Base-by-base conservation (phyloP, 129 eudicot species). In the Dittrichia graveolens region DNA sequence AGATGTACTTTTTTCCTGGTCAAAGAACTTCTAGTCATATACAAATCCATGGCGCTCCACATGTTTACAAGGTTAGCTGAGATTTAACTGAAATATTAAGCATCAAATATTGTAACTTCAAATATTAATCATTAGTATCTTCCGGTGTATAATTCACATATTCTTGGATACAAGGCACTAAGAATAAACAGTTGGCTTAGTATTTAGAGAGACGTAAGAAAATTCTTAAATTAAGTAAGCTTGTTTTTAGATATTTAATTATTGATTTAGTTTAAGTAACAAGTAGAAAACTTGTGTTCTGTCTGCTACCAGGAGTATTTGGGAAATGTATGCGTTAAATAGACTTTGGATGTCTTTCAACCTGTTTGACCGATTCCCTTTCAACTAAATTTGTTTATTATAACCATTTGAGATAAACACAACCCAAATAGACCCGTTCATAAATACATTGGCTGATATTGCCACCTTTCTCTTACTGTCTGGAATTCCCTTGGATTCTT, bases 1-100 rank as follows among this genome's bases (percentile, higher is more conserved):
- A 93, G 87, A 93, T 89, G 98, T 93, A 93, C 78, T 93, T 93
- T 79, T 93, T 87, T 81, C 98, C 98, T 77, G 98, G 98, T 81
- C 98, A 93, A 82, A 85, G 86, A 78, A 93, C 98, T 79, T 93
- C 98, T 16, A 93, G 92, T 84, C 72, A 80, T 73, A 85, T 90
- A 72, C 96, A 84, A 60, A 93, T 93, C 47, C 98, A 93, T 74
- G 96, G 98, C 46, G 98, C 98, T 67, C 98, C 98, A 80, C 91
- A 93, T 84, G 96, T 93, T 75, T 83, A 78, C 80, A 88, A 93
- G 96, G 98, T 92, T 83, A 69, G 75, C 41, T 68, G 65, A 67
- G 15, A 49, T 52, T 48, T 69, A 64, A 67, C 54, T 60, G 61
- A 31, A 69, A n/a, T n/a, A n/a, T n/a, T n/a, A n/a, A n/a, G n/a